A percentile compares a stretch with the other conserved stretches of the same genome.
Conservation (phyloP, 2,329 filamentous ascomycete species). For the Curvularia hawaiiensis region DNA sequence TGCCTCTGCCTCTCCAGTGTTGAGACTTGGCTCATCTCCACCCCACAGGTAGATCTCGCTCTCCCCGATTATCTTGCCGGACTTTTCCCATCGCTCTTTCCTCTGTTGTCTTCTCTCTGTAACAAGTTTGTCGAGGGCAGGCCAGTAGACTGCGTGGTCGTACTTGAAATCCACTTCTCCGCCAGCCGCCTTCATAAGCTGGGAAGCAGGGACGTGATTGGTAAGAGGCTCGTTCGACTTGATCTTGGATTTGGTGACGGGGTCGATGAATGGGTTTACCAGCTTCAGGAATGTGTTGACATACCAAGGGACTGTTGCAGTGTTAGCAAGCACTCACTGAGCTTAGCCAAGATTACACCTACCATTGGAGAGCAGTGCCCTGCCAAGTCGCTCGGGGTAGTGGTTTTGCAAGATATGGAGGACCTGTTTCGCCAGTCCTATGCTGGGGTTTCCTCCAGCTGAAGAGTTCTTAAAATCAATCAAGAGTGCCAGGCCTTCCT, state of each 20-base stretch:
- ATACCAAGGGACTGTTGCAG: conserved; percentile 76
- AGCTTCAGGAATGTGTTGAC: conserved; percentile 95
- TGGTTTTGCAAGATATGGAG: conserved; percentile 91
- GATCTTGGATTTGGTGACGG: conserved; percentile 89
- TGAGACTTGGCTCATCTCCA: conserved; percentile 49
- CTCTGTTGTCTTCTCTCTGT: conserved; percentile 67
- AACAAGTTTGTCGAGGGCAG: conserved; percentile 75
- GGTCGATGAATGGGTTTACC: conserved; percentile 95
- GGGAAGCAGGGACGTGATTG: conserved; percentile 77
- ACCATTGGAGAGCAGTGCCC: conserved; percentile 89
- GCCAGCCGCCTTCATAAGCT: conserved; percentile 79
- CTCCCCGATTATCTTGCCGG: conserved; percentile 82
- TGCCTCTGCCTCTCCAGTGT: conserved; percentile 9
- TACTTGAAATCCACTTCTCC: conserved; percentile 90
- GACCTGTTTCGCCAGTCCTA: conserved; percentile 81
- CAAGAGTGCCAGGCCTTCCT: conserved; percentile 84
- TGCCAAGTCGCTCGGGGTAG: conserved; percentile 90
- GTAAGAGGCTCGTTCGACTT: conserved; percentile 95
- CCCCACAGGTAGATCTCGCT: conserved; percentile 87
- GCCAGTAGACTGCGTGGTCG: conserved; percentile 89
- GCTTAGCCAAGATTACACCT: conserved; percentile 39
- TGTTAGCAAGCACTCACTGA: conserved; percentile 5
- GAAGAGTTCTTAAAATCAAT: conserved; percentile 90
- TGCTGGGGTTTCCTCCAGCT: conserved; percentile 74
- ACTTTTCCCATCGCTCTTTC: conserved; percentile 74